Conservation (phyloP, 345 rosid species). For the Arabis hirsuta region DNA sequence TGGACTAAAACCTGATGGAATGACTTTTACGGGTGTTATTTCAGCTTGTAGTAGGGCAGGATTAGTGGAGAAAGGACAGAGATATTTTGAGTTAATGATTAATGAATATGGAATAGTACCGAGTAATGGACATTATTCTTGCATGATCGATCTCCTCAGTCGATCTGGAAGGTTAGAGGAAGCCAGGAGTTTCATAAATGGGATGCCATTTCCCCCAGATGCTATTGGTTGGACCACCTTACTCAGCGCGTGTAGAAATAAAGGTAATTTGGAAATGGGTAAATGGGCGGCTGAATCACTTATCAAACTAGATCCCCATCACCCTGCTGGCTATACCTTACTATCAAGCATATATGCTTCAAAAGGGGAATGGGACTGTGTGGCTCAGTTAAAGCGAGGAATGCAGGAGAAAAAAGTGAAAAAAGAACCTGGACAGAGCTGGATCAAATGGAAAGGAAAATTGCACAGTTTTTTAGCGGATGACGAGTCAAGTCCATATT, state of each 20-base stretch:
- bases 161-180: constrained; percentile 86
- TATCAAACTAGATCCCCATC: constrained; percentile 70
- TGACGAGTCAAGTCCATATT: constrained; percentile 75
- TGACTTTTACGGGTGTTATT: constrained; percentile 82
- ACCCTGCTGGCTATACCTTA: constrained; percentile 80
- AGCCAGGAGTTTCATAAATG: constrained; percentile 67
- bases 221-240: constrained; percentile 87
- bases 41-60: constrained; percentile 97
- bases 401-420: constrained; percentile 76
- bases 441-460: constrained; percentile 81
- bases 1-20: constrained; percentile 84
- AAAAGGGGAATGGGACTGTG: constrained; percentile 68
- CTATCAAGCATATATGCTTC: constrained; percentile 79
- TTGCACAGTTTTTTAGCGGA: constrained; percentile 78
- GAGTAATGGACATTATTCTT: constrained; percentile 71
- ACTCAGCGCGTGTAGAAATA: constrained; percentile 81
- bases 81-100: constrained; percentile 70
- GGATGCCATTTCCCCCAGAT: constrained; percentile 83
- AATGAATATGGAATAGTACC: constrained; percentile 64
- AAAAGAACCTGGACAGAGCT: constrained; percentile 92
- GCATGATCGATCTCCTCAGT: constrained; percentile 93
- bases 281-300: constrained; percentile 87
- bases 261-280: constrained; percentile 72
- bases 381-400: constrained; percentile 64
- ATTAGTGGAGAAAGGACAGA: constrained; percentile 73